Conservation (phyloP, 2,329 filamentous ascomycete genomes). For the Rhytidhysteron rufulum region DNA sequence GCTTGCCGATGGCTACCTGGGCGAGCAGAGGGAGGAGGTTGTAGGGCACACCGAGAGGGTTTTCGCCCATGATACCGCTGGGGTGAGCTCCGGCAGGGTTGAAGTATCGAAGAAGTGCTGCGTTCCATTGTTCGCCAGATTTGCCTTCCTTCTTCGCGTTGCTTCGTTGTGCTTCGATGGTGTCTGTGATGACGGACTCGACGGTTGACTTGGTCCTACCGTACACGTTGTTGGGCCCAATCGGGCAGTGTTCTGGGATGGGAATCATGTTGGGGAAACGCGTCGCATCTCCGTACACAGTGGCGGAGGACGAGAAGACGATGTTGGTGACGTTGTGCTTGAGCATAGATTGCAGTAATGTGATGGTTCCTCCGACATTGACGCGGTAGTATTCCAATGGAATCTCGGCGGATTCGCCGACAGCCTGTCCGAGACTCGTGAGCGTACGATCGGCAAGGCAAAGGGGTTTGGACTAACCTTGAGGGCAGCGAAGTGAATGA, state of each 20-base stretch:
- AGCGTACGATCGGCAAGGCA: too few species aligned
- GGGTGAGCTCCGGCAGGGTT: constrained; percentile 95
- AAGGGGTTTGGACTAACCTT: too few species aligned
- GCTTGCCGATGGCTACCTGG: constrained; percentile 91
- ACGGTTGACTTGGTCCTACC: constrained; percentile 93
- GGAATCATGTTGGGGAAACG: constrained; percentile 97
- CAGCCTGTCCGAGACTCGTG: constrained; percentile 69
- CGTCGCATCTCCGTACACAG: constrained; percentile 96
- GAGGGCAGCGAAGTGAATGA: constrained; percentile 96
- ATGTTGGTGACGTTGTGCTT: constrained; percentile 92
- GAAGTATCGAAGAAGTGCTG: constrained; percentile 90
- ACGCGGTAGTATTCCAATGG: constrained; percentile 97
- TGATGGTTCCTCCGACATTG: constrained; percentile 90
- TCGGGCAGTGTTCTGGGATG: constrained; percentile 94
- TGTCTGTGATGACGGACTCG: constrained; percentile 87
- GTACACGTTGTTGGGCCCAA: constrained; percentile 95
- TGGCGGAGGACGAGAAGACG: constrained; percentile 97
- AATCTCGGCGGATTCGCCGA: constrained; percentile 90
- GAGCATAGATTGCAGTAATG: constrained; percentile 81
- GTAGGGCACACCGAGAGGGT: constrained; percentile 91
- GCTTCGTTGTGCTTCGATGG: constrained; percentile 80
- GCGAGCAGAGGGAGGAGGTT: constrained; percentile 92
- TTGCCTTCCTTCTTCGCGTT: constrained; percentile 78
- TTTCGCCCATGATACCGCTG: constrained; percentile 95
- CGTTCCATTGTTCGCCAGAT: constrained; percentile 77